Evolutionary conservation across 2,329 filamentous ascomycete genomes (phyloP).

Genomic region (Aspergillus sergii): DNA sequence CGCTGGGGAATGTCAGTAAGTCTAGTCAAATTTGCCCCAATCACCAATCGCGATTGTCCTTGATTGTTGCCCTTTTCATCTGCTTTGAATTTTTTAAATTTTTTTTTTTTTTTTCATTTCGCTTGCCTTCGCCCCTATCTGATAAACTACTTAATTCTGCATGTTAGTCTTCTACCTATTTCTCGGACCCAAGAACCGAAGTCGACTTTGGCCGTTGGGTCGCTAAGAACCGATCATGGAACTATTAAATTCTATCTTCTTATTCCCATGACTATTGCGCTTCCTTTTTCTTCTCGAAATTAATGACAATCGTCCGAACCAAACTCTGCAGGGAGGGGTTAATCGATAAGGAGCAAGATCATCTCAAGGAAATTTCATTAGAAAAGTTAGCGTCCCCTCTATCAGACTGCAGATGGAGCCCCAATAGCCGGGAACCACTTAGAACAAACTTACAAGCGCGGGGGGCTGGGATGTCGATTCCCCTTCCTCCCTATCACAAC

Average conservation of each 20-base stretch:
- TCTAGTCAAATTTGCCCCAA: background rate
- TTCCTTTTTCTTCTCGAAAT: constrained; percentile 2
- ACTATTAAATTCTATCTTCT: background rate
- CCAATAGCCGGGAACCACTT: constrained; percentile 15
- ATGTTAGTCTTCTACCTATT: constrained; percentile 1
- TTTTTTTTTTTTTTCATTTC: background rate
- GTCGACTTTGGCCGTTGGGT: constrained; percentile 6
- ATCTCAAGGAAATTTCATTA: constrained; percentile 4
- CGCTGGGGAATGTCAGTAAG: background rate
- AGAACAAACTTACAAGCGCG: constrained; percentile 5
- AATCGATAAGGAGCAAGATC: constrained; percentile 10
- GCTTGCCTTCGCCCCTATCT: background rate
- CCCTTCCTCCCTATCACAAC: constrained; percentile 12
- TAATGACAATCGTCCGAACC: constrained; percentile 8
- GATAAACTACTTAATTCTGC: background rate
- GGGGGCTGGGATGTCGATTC: constrained; percentile 1
- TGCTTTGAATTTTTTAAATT: background rate
- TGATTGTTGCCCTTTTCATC: background rate
- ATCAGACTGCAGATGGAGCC: constrained; percentile 11
- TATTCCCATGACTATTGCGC: background rate
- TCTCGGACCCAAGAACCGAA: background rate
- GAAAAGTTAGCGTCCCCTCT: background rate
- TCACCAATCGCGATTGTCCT: constrained; percentile 7
- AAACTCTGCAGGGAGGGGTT: constrained; percentile 10
- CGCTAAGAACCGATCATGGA: constrained; percentile 10